These are phyloP conservation scores for Boletus rufocinnamomeus DNA, from an alignment of 768 basidiomycete genomes.

Conservation along the genomic window DNA sequence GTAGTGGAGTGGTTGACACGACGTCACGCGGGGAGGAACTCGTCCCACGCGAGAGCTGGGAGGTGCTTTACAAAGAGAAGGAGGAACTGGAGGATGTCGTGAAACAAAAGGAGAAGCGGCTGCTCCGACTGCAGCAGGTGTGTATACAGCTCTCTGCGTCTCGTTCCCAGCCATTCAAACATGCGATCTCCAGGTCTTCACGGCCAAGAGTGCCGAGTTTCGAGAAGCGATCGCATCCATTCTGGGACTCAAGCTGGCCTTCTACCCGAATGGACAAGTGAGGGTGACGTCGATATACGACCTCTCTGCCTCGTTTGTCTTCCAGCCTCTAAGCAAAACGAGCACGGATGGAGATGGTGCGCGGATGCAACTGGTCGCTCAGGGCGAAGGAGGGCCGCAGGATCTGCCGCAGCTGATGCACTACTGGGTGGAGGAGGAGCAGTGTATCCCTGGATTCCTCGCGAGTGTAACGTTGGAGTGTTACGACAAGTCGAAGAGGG, in stretches of 20 bases:
- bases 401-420: constrained; percentile 74
- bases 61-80: constrained; percentile 69
- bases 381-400: constrained; percentile 73
- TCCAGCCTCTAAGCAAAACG: constrained; percentile 58
- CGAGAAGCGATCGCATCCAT: constrained; percentile 87
- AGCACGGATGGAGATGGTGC: constrained; percentile 41
- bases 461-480: constrained; percentile 88
- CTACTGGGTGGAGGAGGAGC: constrained; percentile 84
- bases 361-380: constrained; percentile 72
- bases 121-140: constrained; percentile 80
- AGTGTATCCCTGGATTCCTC: constrained; percentile 87
- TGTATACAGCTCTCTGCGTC: constrained; percentile 36
- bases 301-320: constrained; percentile 82
- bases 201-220: constrained; percentile 86
- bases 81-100: constrained; percentile 62
- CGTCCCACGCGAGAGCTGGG: constrained; percentile 81
- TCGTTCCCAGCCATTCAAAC: too few relatives aligned
- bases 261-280: constrained; percentile 89
- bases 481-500: constrained; percentile 71
- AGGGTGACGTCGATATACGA: constrained; percentile 91
- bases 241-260: constrained; percentile 88
- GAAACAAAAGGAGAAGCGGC: constrained; percentile 78
- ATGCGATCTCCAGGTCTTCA: constrained; percentile 63
- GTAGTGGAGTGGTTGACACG: constrained; percentile 30
- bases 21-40: constrained; percentile 32